These are phyloP conservation scores for Lecanicillium sp. DNA, from an alignment of 2,329 filamentous ascomycete genomes.

Conservation along the genomic window DNA sequence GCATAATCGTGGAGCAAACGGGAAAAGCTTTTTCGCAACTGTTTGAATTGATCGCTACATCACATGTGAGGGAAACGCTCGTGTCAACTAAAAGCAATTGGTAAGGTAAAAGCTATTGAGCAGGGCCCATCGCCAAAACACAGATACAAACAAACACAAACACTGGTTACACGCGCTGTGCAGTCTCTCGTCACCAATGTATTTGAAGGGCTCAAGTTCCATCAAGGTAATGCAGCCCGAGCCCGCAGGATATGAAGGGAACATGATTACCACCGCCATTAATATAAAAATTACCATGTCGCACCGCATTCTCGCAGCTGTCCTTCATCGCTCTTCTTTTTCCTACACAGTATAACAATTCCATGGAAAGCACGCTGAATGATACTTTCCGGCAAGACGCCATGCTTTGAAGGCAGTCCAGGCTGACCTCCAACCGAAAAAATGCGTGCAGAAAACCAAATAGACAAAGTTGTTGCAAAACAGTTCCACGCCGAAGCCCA, in stretches of 20 bases:
- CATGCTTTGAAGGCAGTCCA: conserved; percentile 13
- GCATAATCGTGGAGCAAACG: conserved; percentile 11
- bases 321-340: conserved; percentile 8
- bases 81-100: conserved; percentile 5
- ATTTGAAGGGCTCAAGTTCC: conserved; percentile 4
- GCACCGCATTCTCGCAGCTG: conserved; percentile 3
- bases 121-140: background rate
- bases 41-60: background rate
- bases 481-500: conserved; percentile 11
- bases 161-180: conserved; percentile 7
- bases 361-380: conserved; percentile 12
- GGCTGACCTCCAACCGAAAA: conserved; percentile 12
- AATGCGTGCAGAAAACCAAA: conserved; percentile 13
- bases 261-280: conserved; percentile 11
- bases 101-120: conserved; percentile 6
- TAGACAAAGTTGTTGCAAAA: conserved; percentile 11
- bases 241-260: conserved; percentile 8
- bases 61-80: background rate
- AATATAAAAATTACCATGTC: conserved; percentile 9
- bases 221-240: conserved; percentile 6
- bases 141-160: conserved; percentile 8
- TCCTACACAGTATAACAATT: conserved; percentile 12
- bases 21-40: background rate
- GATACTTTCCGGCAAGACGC: conserved; percentile 13
- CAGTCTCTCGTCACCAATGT: conserved; percentile 4